Percentiles rank a stretch among this genome's conserved stretches.
These are phyloP conservation scores for Gaeumannomyces tritici DNA, from an alignment of 2,329 filamentous ascomycete genomes.

Conservation along the genomic window DNA sequence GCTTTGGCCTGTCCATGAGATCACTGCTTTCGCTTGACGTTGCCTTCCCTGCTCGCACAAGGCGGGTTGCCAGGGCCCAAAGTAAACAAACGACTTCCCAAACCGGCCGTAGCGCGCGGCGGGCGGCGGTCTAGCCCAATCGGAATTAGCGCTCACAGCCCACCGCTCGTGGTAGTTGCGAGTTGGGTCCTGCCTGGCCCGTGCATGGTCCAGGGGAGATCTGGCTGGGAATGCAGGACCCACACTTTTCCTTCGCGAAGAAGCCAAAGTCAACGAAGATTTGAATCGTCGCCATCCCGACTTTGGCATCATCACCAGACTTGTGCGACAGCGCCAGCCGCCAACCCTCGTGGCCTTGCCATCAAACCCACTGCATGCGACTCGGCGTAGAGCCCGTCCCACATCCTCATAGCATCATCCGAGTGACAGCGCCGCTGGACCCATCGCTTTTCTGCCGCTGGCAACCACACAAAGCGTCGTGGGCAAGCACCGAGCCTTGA, in stretches of 20 bases:
- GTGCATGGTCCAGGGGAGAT: neutral
- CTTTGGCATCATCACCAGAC: neutral
- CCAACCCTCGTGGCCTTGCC: neutral
- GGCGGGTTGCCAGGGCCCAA: slow-evolving; percentile 3
- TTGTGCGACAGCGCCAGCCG: neutral
- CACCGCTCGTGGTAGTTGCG: neutral
- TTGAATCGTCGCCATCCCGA: neutral
- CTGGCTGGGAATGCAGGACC: no score
- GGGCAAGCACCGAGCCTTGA: neutral
- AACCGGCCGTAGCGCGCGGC: neutral
- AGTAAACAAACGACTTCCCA: slow-evolving; percentile 3
- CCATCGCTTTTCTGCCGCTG: neutral
- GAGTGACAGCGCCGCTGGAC: neutral
- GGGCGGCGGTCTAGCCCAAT: neutral
- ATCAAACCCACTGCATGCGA: neutral
- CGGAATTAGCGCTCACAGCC: neutral
- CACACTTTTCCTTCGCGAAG: neutral
- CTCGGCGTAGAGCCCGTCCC: neutral
- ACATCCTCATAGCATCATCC: neutral
- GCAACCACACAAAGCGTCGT: neutral
- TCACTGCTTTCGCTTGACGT: neutral
- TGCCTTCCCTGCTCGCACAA: neutral
- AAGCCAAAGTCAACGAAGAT: neutral
- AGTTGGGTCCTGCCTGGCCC: neutral
- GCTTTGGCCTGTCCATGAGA: slow-evolving; percentile 1